Percentiles rank a stretch among this genome's conserved stretches.
These are phyloP conservation scores for Aspergillus brasiliensis DNA, from an alignment of 2,329 filamentous ascomycete species.

Conservation along the genomic window DNA sequence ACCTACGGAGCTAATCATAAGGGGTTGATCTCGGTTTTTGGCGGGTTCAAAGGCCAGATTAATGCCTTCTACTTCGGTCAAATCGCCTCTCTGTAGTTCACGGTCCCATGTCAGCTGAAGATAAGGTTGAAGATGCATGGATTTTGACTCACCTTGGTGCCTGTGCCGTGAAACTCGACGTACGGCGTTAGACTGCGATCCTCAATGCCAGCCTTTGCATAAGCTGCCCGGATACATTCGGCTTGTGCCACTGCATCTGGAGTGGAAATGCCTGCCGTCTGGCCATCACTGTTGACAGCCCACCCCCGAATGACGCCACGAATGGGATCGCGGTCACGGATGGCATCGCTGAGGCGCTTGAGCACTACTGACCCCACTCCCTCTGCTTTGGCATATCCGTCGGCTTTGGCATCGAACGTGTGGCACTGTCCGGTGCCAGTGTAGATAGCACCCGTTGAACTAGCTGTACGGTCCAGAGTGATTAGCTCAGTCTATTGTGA, in stretches of 20 bases:
- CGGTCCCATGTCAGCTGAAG: not conserved
- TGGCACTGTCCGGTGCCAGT: slow-evolving; percentile 30
- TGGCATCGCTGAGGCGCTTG: slow-evolving; percentile 29
- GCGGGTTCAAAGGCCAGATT: slow-evolving; percentile 18
- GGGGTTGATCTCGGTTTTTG: not conserved
- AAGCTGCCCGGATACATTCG: slow-evolving; percentile 1
- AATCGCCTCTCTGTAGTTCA: slow-evolving; percentile 26
- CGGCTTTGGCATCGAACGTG: slow-evolving; percentile 26
- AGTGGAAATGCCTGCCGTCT: slow-evolving; percentile 6
- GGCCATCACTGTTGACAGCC: slow-evolving; percentile 25
- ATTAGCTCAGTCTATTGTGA: slow-evolving; percentile 14
- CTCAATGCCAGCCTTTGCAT: slow-evolving; percentile 28
- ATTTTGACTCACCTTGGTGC: slow-evolving; percentile 22
- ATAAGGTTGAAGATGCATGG: not conserved
- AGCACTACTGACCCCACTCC: slow-evolving; percentile 31
- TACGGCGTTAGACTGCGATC: slow-evolving; percentile 33
- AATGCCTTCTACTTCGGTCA: slow-evolving; percentile 26
- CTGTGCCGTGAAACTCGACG: slow-evolving; percentile 47
- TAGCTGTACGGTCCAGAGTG: not conserved
- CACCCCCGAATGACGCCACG: slow-evolving; percentile 30
- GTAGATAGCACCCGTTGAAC: slow-evolving; percentile 29
- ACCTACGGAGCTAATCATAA: slow-evolving; percentile 25
- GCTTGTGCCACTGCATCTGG: slow-evolving; percentile 8
- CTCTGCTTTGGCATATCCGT: slow-evolving; percentile 37
- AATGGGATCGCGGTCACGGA: slow-evolving; percentile 31